Conservation (phyloP, 257 asterid genomes). For the Anisodus tanguticus region DNA sequence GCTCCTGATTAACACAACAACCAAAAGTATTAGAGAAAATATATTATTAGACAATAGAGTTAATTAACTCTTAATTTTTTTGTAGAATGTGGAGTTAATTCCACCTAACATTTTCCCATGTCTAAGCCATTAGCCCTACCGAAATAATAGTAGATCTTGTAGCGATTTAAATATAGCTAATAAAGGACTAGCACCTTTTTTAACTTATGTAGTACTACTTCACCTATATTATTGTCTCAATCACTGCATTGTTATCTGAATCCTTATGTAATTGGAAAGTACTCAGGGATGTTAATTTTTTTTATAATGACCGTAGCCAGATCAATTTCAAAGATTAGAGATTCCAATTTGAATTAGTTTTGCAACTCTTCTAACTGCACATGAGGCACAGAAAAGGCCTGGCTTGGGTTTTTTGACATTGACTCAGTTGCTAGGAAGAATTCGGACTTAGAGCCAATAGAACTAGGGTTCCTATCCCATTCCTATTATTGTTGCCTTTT, state of each 20-base stretch:
- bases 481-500: too few species aligned
- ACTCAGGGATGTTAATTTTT: not conserved
- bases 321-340: not conserved
- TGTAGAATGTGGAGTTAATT: not conserved
- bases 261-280: too few species aligned
- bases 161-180: not conserved
- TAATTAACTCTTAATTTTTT: not conserved
- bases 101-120: constrained; percentile 16
- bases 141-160: not conserved
- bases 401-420: too few species aligned
- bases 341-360: not conserved
- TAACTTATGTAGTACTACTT: too few species aligned
- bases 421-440: too few species aligned
- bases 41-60: not conserved
- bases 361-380: too few species aligned
- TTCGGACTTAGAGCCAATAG: too few species aligned
- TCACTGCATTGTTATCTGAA: too few species aligned
- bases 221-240: too few species aligned
- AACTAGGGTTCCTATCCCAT: too few species aligned
- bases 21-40: not conserved
- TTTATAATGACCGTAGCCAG: not conserved
- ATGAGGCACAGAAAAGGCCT: too few species aligned
- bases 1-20: constrained; percentile 31
- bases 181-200: too few species aligned
- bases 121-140: not conserved